These are phyloP conservation scores for Cladosporium oxysporum DNA, from an alignment of 2,329 filamentous ascomycete species.

Conservation along the genomic window DNA sequence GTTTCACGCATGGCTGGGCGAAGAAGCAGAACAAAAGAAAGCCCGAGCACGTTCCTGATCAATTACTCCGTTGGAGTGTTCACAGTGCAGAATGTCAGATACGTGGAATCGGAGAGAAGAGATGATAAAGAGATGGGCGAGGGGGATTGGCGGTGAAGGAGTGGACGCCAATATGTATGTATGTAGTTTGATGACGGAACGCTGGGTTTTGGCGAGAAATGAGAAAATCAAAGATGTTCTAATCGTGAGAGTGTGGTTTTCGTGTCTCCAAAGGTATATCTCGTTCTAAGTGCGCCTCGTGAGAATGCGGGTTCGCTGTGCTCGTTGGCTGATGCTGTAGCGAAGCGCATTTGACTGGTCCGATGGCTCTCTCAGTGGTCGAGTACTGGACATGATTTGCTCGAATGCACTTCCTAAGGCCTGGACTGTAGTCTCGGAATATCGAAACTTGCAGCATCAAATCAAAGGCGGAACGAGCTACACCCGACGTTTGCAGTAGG, in stretches of 20 bases:
- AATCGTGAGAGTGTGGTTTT: not conserved
- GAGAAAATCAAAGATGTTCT: not conserved
- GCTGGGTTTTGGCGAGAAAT: not conserved
- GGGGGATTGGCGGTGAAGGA: not conserved
- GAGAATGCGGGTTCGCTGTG: too few species aligned
- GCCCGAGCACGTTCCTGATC: not conserved
- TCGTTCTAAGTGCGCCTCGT: too few species aligned
- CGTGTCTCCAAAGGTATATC: too few species aligned
- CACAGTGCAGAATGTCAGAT: not conserved
- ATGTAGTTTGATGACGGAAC: not conserved
- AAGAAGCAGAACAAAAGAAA: not conserved
- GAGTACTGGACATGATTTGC: too few species aligned
- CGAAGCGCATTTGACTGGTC: too few species aligned
- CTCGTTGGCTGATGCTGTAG: too few species aligned
- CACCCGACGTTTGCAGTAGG: not conserved
- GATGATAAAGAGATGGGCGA: not conserved
- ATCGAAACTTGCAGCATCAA: not conserved
- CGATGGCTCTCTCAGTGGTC: too few species aligned
- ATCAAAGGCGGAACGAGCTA: not conserved
- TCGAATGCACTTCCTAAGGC: too few species aligned
- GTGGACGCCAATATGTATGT: not conserved
- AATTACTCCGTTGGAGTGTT: not conserved
- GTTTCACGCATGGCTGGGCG: not conserved
- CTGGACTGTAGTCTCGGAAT: too few species aligned
- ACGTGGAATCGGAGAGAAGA: not conserved